Percentiles rank a stretch among this genome's conserved stretches.
Evolutionary conservation across 169 alveolate species (phyloP).

Genomic region (Plasmodium ovale): DNA sequence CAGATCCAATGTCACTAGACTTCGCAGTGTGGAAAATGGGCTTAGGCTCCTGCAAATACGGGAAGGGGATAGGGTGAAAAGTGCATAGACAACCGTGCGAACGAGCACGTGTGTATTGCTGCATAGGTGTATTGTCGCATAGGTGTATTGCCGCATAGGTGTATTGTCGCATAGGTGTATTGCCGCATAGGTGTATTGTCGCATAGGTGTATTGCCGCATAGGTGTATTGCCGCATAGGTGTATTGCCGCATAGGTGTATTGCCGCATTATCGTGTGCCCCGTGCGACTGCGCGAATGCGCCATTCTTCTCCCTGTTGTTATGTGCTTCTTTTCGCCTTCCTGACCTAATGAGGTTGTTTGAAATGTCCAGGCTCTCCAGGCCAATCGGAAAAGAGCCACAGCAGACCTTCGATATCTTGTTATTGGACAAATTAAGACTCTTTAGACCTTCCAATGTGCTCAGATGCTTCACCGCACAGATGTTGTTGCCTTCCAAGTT

Average conservation of each 20-base stretch:
- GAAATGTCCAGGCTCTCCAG: slow-evolving; percentile 28
- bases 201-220: no score
- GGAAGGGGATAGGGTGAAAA: not conserved
- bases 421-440: slow-evolving; percentile 47
- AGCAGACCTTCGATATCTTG: slow-evolving; percentile 46
- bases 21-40: slow-evolving; percentile 21
- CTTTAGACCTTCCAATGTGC: slow-evolving; percentile 3
- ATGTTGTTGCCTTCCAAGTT: slow-evolving; percentile 69
- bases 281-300: no score
- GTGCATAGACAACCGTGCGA: not conserved
- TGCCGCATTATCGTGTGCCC: no score
- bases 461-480: slow-evolving; percentile 14
- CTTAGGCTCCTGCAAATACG: slow-evolving; percentile 35
- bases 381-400: slow-evolving; percentile 35
- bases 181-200: no score
- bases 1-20: slow-evolving; percentile 29
- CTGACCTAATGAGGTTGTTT: slow-evolving; percentile 65
- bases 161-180: no score
- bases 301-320: no score
- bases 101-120: no score
- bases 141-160: no score
- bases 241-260: no score
- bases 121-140: no score
- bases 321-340: not conserved
- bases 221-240: no score